Conservation (phyloP, 805 yeast species). For the Groenewaldozyma tartarivorans region DNA sequence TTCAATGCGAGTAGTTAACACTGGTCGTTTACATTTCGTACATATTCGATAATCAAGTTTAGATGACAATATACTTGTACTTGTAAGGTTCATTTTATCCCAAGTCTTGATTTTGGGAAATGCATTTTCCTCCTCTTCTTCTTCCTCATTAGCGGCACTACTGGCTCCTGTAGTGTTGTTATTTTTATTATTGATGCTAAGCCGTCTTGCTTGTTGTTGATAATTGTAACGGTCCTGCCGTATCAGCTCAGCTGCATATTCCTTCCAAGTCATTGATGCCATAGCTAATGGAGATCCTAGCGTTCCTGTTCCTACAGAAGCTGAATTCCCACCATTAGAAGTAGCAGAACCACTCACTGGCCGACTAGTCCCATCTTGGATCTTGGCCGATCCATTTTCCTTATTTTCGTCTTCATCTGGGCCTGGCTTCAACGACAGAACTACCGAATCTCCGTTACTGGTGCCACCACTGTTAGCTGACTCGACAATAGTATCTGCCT, state of each 20-base stretch:
- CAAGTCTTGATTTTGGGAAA: conserved; percentile 8
- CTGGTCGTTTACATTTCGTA: conserved; percentile 23
- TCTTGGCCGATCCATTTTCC: neutral
- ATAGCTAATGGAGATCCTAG: too few relatives aligned
- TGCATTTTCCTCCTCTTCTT: neutral
- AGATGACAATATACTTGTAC: conserved; percentile 19
- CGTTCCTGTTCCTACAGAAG: too few relatives aligned
- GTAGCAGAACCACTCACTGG: neutral
- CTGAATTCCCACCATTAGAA: neutral
- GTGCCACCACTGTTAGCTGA: neutral
- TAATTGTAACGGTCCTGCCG: neutral
- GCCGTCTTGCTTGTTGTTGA: neutral
- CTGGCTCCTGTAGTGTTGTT: too few relatives aligned
- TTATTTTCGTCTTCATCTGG: too few relatives aligned
- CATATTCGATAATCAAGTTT: conserved; percentile 22
- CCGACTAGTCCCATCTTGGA: neutral
- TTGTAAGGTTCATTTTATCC: conserved; percentile 21
- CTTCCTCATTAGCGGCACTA: too few relatives aligned
- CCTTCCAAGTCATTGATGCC: neutral
- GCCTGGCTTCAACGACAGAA: neutral
- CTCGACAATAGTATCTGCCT: neutral
- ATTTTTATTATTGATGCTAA: neutral
- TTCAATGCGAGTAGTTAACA: conserved; percentile 15
- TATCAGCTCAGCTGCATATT: neutral
- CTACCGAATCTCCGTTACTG: neutral